These are phyloP conservation scores for Termitomyces bulborhizus DNA, from an alignment of 768 basidiomycete genomes.

Conservation along the genomic window DNA sequence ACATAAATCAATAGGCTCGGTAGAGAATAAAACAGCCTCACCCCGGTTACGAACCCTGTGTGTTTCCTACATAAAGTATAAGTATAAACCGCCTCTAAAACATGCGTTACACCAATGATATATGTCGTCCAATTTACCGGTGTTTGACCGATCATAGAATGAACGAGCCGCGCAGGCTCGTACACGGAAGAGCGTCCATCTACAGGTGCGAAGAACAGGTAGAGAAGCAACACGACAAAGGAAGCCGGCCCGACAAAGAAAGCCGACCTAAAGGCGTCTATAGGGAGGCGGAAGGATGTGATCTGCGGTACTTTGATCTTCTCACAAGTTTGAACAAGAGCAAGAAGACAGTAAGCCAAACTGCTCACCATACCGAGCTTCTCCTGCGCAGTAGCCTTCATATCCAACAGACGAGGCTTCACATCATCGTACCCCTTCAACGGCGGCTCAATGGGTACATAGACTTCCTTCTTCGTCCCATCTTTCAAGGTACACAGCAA, in stretches of 20 bases:
- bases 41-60: conserved; percentile 36
- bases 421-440: conserved; percentile 74
- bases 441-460: conserved; percentile 63
- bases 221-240: conserved; percentile 25
- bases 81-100: conserved; percentile 43
- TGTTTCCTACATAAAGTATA: conserved; percentile 43
- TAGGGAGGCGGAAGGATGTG: conserved; percentile 45
- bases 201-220: conserved; percentile 20
- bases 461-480: conserved; percentile 40
- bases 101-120: conserved; percentile 31
- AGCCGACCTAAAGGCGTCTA: conserved; percentile 16
- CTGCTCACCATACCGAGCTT: conserved; percentile 67
- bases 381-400: conserved; percentile 79
- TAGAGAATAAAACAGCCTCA: conserved; percentile 14
- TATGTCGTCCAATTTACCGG: conserved; percentile 26
- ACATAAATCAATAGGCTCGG: background rate
- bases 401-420: conserved; percentile 69
- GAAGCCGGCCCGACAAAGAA: conserved; percentile 21
- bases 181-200: conserved; percentile 22
- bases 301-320: conserved; percentile 63
- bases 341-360: too few species aligned
- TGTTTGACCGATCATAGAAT: conserved; percentile 23
- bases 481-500: conserved; percentile 54
- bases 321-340: background rate
- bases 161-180: conserved; percentile 25